Conservation (phyloP, 805 yeast species). For the Schizosaccharomyces pombe region DNA sequence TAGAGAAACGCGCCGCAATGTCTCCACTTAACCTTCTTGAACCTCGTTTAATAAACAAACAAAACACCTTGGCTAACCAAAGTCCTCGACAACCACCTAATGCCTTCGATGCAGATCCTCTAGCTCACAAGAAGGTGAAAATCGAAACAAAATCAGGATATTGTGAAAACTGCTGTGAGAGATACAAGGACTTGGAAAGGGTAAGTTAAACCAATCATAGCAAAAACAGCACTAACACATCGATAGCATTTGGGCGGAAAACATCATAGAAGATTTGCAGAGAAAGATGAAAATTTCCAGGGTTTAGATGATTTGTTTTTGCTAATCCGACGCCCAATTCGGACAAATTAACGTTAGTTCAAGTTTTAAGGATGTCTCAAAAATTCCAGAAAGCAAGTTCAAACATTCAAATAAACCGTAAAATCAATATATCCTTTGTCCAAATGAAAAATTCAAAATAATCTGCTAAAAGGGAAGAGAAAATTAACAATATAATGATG, state of each 20-base stretch:
- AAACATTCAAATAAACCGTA: too few species aligned
- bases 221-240: too few species aligned
- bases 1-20: neutral
- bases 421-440: too few species aligned
- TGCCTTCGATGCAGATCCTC: neutral
- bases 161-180: slow-evolving; percentile 9
- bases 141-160: slow-evolving; percentile 4
- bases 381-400: too few species aligned
- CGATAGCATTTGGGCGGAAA: neutral
- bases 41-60: neutral
- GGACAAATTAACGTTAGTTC: too few species aligned
- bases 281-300: slow-evolving; percentile 30
- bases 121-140: slow-evolving; percentile 1
- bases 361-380: too few species aligned
- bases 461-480: too few species aligned
- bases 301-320: too few species aligned
- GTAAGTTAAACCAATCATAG: neutral
- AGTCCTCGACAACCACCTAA: neutral
- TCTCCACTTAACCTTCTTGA: neutral
- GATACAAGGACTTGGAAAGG: slow-evolving; percentile 10
- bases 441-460: too few species aligned
- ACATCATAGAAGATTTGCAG: slow-evolving; percentile 52
- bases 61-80: neutral
- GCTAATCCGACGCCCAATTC: too few species aligned
- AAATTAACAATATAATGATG: too few species aligned